Evolutionary conservation across 495 filamentous ascomycete genomes (phyloP), one percentile per base, ranked within the genome.

Genomic region (Penicillium antarcticum): DNA sequence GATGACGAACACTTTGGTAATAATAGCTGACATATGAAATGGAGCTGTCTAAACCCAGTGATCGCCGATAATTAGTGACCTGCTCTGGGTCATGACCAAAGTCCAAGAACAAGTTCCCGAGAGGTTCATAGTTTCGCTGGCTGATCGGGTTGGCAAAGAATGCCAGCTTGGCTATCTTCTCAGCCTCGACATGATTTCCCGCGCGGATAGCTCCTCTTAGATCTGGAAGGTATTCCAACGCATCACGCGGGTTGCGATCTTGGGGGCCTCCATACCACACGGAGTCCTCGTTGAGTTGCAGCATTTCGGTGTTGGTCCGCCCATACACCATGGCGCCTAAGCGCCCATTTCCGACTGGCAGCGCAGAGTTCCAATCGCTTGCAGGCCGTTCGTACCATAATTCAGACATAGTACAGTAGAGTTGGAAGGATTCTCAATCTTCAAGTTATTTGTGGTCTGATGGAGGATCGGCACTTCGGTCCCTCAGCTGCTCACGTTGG

Each of bases 241-340:
- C 67, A 24, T 67, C 61, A 11, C 52, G 58, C 12, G 73, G 75
- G 26, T 69, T 72, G 16, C 78, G 68, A 48, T 79, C 61, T 56
- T 76, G 71, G 18, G 66, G 66, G 12, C 66, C 69, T 32, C 78
- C 79, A 56, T 72, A 77, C 79, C 76, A 80, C 9, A 81, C 61
- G 5, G 76, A 76, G 51, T 81, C 74, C 47, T 83, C 79, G 45
- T 80, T 82, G 19, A 83, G 55, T 9, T 66, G 61, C n/a, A 81
- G 48, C 48, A 75, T 60, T 48, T 81, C 79, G 7, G 66, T 70
- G 16, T 62, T 59, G 29, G 69, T 68, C 41, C 66, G 60, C 23
- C 78, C 80, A 52, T 71, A 74, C 24, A 83, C 61, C 61, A 76
- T 69, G 24, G 72, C 77, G 5, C 77, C 80, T 9, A 82, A 63